Evolutionary conservation across 208 protist species (phyloP), one percentile per base, ranked within the genome.

Genomic region (Leishmania braziliensis): DNA sequence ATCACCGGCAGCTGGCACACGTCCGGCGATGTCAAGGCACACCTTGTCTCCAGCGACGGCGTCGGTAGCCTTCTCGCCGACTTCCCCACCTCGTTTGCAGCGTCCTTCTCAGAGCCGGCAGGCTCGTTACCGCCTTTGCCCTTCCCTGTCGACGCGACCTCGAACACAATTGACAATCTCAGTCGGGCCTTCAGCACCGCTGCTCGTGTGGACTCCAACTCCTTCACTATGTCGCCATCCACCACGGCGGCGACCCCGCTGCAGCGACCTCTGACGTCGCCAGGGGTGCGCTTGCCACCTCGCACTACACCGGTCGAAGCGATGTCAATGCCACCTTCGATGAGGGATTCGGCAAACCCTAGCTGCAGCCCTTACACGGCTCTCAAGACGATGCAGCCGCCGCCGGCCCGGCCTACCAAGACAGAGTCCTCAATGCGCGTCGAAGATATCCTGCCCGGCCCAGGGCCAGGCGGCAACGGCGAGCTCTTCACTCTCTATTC

Each of bases 101-200:
- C 82, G 48, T 85, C 77, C 54, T 84, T 80, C 69, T 69, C 82
- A 48, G 82, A 85, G 71, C 77, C 69, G 48, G 53, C 56, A 43
- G 66, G 71, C 62, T 12, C 71, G 8, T 50, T 81, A n/a, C 77
- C 78, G 56, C 70, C 29, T 75, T 81, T 69, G 53, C 77, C 72
- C 43, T 85, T 78, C 83, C 4, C 66, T 39, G 58, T 33, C 3
- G 82, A 85, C 10, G 69, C 82, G 36, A 51, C 82, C 8, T 48
- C 62, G 8, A 78, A 66, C 62, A 43, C 82, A 72, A 80, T 85
- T 53, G 82, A 85, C 62, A 81, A 80, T 56, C 58, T 85, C 23
- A 85, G 77, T 73, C 82, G 82, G 60, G 82, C 71, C 29, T 85
- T 85, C 77, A 85, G 82, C 76, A 85, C 82, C 62, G 82, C 82